Evolutionary conservation across 2,329 filamentous ascomycete genomes (phyloP), one percentile per base, ranked within the genome.

Genomic region (Aspergillus sp.): DNA sequence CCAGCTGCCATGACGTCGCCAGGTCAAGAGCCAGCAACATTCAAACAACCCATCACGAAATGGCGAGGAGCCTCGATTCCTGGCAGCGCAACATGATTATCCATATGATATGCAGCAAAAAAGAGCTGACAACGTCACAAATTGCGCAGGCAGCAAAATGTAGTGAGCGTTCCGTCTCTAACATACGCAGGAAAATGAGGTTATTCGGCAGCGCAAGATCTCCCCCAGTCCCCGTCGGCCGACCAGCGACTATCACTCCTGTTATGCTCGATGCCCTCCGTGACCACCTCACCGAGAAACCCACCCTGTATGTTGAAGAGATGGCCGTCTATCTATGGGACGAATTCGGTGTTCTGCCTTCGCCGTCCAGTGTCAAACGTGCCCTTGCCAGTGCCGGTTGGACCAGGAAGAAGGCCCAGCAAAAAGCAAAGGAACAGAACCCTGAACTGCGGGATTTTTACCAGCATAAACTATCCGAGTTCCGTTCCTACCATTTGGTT

Each of bases 371-470:
- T 44, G 23, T 57, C 31, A 57, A 41, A 42, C 45, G 50, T 46
- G 52, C 50, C 34, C 55, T 60, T 19, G 13, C 46, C 11, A 41
- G 23, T 63, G 60, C 61, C 49, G 13, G 52, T 56, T 51, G 65
- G 65, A 56, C 54, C 58, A 56, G 52, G 47, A 59, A 60, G 62
- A 57, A 48, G 14, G 45, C 59, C 19, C 62, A 63, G 17, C 60
- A 64, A 41, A 61, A 71, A 52, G 62, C 70, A 54, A 64, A 65
- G 54, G 62, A 71, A 59, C 63, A 54, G 40, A 69, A 70, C 62
- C 42, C 59, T 16, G 63, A 72, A 36, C 57, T 75, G 49, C 62
- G 64, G 58, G 67, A 71, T 53, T 59, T 62, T 21, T 72, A 74
- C 53, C 59, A 69, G 21, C 52, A 72, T 52, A 65, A 66, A 5